Conservation (phyloP, 2,329 filamentous ascomycete species). For the Aureobasidium sp. region DNA sequence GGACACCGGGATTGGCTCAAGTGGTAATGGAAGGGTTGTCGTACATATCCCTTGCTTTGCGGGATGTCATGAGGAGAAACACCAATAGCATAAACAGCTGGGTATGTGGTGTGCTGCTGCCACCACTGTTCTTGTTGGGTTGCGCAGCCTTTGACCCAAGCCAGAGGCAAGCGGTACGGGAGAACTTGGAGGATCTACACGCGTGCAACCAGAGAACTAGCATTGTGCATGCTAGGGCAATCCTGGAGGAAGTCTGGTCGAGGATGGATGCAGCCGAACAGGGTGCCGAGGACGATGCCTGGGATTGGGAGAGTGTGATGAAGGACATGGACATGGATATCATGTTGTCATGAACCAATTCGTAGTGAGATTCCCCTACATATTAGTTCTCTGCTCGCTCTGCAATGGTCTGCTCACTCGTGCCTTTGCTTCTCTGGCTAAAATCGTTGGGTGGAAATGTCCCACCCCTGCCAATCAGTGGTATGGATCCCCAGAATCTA, state of each 20-base stretch:
- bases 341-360: slow-evolving; percentile 46
- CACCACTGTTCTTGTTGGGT: slow-evolving; percentile 53
- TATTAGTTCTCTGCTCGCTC: too few species aligned
- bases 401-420: not conserved
- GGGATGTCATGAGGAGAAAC: slow-evolving; percentile 17
- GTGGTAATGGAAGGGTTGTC: slow-evolving; percentile 50
- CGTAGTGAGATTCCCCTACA: too few species aligned
- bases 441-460: too few species aligned
- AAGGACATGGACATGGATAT: slow-evolving; percentile 51
- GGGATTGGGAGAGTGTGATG: slow-evolving; percentile 57
- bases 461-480: too few species aligned
- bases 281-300: slow-evolving; percentile 46
- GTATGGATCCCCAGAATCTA: too few species aligned
- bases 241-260: slow-evolving; percentile 50
- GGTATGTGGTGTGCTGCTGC: slow-evolving; percentile 50
- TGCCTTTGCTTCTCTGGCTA: not conserved
- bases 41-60: slow-evolving; percentile 43
- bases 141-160: slow-evolving; percentile 49
- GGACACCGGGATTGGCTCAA: slow-evolving; percentile 45
- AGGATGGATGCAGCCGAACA: slow-evolving; percentile 45
- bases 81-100: slow-evolving; percentile 38
- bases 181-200: slow-evolving; percentile 46
- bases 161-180: slow-evolving; percentile 47
- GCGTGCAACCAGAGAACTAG: slow-evolving; percentile 46
- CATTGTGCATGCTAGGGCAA: slow-evolving; percentile 46